Evolutionary conservation across 176 grass and related monocot genomes (phyloP), one percentile per base, ranked within the genome.

Genomic region (Lolium rigidum): DNA sequence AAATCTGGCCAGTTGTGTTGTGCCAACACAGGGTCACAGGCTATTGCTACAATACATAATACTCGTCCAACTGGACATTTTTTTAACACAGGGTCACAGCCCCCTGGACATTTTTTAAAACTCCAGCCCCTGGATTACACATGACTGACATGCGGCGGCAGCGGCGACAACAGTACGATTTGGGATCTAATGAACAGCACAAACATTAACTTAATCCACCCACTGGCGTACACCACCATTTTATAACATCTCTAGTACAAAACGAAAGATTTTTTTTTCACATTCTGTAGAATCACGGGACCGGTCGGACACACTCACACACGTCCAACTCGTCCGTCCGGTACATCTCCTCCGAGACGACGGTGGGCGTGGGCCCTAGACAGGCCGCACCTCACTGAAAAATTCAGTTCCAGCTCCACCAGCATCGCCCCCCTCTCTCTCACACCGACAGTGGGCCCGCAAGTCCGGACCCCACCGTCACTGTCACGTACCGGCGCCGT

Each of bases 281-380:
- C 81, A 77, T 88, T 63, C 77, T 81, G 85, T 81, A 88, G 77
- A 1, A 69, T 91, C 89, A 91, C 89, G 82, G 31, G 31, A 35
- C 31, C 31, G 31, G 31, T 2, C 31, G 70, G 86, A 77, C 61
- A 55, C 20, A 52, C 31, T 3, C 31, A 81, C 48, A 76, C 38
- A 61, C 81, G 81, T 77, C 89, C 69, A 84, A 63, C 43, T 6
- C 56, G n/a, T n/a, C n/a, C n/a, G 61, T 84, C 50, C 61, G 85
- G 85, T 77, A 77, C 85, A 41, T 76, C 74, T 55, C 39, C 89
- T 80, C 80, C 26, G 26, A 28, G 67, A 86, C 25, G 9, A 22
- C 44, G 55, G 9, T 6, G 64, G 84, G 0, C 89, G n/a, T n/a
- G n/a, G n/a, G n/a, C n/a, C n/a, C n/a, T n/a, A n/a, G n/a, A n/a